A percentile compares a stretch with the other conserved stretches of the same genome.
Evolutionary conservation across 2,329 filamentous ascomycete genomes (phyloP).

Genomic region (Didymella pomorum): DNA sequence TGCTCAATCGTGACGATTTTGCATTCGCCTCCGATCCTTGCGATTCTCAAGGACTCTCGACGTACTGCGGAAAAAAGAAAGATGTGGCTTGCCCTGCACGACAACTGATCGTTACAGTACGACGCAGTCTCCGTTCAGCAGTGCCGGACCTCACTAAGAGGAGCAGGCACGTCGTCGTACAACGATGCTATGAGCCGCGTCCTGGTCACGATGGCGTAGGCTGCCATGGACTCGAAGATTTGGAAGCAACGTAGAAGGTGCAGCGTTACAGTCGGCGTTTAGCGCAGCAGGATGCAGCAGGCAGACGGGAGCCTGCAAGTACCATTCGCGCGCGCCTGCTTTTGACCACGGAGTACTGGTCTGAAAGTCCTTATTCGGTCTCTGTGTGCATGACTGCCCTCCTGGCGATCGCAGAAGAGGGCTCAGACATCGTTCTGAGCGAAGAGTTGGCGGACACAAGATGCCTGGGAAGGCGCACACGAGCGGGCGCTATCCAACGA

Average conservation of each 20-base stretch:
- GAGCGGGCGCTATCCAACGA: background rate
- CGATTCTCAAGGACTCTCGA: constrained; percentile 5
- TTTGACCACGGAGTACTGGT: background rate
- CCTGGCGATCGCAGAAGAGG: background rate
- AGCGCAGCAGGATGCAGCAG: background rate
- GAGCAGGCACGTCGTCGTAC: constrained; percentile 9
- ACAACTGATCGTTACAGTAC: constrained; percentile 12
- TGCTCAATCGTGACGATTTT: constrained; percentile 14
- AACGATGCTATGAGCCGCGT: constrained; percentile 9
- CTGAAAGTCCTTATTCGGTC: background rate
- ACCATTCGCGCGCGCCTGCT: background rate
- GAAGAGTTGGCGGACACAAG: background rate
- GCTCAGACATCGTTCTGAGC: background rate
- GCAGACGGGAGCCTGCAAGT: background rate
- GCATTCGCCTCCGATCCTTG: constrained; percentile 8
- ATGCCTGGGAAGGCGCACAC: background rate
- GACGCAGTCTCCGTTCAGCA: constrained; percentile 1
- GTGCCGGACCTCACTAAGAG: background rate
- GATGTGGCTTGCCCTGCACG: constrained; percentile 17
- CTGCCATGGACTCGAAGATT: constrained; percentile 8
- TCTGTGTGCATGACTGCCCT: background rate
- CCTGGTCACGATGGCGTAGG: constrained; percentile 10
- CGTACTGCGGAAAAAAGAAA: constrained; percentile 16
- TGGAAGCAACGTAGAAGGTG: constrained; percentile 22
- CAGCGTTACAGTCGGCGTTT: constrained; percentile 12